These are phyloP conservation scores for Penicillium cinerascens DNA, from an alignment of 495 filamentous ascomycete species.

Conservation along the genomic window DNA sequence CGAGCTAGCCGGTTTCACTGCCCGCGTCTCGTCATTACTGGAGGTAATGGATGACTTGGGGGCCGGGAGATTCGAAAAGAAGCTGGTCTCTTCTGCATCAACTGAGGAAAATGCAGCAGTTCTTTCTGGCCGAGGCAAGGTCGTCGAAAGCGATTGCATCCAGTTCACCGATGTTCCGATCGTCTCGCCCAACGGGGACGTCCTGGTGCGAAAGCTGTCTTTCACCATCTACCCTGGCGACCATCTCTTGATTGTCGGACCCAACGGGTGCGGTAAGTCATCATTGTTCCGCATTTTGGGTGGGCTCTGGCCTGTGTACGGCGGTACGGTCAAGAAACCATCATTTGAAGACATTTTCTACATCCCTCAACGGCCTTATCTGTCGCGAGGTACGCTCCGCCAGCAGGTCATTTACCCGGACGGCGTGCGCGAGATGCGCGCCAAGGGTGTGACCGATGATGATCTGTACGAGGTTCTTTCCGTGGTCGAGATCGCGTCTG, in stretches of 20 bases:
- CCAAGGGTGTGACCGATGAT: conserved; percentile 76
- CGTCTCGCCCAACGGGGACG: conserved; percentile 92
- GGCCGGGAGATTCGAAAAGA: conserved; percentile 88
- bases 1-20: conserved; percentile 91
- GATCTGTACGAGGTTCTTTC: conserved; percentile 75
- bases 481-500: conserved; percentile 73
- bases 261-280: conserved; percentile 96
- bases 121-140: conserved; percentile 70
- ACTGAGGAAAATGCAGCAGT: conserved; percentile 75
- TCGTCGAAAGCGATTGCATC: conserved; percentile 77
- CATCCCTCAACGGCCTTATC: conserved; percentile 92
- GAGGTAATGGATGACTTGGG: conserved; percentile 94
- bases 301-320: conserved; percentile 98
- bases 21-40: conserved; percentile 80
- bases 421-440: conserved; percentile 77
- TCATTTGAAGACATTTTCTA: conserved; percentile 92
- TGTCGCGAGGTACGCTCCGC: conserved; percentile 80
- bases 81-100: conserved; percentile 82
- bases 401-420: conserved; percentile 98
- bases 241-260: conserved; percentile 91
- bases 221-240: conserved; percentile 83
- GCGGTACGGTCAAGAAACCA: conserved; percentile 86
- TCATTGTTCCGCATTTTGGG: conserved; percentile 94
- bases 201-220: conserved; percentile 76
- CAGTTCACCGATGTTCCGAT: conserved; percentile 92